These are phyloP conservation scores for Tylopilus subfusipes DNA, from an alignment of 768 basidiomycete species.

Conservation along the genomic window DNA sequence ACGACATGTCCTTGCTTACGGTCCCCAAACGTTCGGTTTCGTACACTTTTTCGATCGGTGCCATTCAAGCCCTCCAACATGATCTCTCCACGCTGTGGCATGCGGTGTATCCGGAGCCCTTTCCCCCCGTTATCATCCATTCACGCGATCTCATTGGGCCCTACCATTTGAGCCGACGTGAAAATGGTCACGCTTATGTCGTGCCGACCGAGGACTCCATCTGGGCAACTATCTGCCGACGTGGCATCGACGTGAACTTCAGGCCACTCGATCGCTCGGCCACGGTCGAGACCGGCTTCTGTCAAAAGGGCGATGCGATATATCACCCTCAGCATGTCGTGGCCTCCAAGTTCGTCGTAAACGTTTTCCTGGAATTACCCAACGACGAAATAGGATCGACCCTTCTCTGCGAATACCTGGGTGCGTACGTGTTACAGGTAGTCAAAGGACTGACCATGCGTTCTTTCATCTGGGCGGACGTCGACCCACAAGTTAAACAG, in stretches of 20 bases:
- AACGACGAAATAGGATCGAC: background rate
- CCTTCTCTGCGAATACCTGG: conserved; percentile 21
- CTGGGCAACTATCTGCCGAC: conserved; percentile 11
- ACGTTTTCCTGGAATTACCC: conserved; percentile 20
- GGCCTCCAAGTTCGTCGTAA: conserved; percentile 23
- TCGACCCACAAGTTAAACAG: conserved; percentile 6
- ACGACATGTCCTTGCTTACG: too few species aligned
- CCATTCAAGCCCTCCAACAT: conserved; percentile 10
- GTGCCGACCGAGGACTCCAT: conserved; percentile 11
- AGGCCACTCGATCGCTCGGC: conserved; percentile 1
- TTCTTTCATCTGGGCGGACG: background rate
- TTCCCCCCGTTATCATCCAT: conserved; percentile 22
- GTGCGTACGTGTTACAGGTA: conserved; percentile 20
- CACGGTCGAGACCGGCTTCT: background rate
- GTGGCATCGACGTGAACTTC: conserved; percentile 11
- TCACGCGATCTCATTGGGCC: conserved; percentile 13
- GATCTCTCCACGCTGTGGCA: conserved; percentile 6
- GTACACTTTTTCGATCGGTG: conserved; percentile 7
- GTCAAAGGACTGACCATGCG: background rate
- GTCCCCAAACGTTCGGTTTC: background rate
- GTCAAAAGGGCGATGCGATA: background rate
- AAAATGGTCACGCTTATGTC: conserved; percentile 5
- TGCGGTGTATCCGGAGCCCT: conserved; percentile 15
- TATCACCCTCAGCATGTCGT: conserved; percentile 18
- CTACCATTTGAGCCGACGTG: background rate